phyloP scores from a whole-genome alignment of 208 protist genomes.

The Trypanosoma lewisi region DNA sequence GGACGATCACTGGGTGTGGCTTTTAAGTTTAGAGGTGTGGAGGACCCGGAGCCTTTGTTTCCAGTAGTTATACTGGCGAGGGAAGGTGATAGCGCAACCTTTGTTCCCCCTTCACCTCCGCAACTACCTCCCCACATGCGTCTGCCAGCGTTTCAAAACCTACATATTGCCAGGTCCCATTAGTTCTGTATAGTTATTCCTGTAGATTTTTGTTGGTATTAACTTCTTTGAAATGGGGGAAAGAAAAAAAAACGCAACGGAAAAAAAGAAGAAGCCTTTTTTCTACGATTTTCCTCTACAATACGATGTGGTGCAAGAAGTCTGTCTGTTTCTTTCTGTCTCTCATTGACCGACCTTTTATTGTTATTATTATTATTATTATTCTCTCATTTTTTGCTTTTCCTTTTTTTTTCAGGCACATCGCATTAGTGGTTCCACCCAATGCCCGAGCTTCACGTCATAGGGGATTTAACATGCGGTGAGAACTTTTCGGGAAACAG shows the following conservation, averaged over 20 bases:
- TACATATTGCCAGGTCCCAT: background rate
- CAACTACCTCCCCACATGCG: conserved; percentile 10
- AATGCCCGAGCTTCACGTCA: conserved; percentile 84
- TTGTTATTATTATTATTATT: conserved; percentile 13
- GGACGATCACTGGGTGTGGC: conserved; percentile 43
- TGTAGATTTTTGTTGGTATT: background rate
- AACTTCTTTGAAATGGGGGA: background rate
- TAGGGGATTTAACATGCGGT: conserved; percentile 74
- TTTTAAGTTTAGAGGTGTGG: conserved; percentile 45
- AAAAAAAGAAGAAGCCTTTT: too few relatives aligned
- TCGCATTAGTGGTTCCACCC: background rate
- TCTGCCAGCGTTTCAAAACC: background rate
- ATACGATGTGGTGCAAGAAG: background rate
- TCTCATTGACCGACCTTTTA: conserved; percentile 4
- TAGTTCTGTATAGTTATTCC: background rate
- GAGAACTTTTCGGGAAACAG: conserved; percentile 57
- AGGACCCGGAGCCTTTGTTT: conserved; percentile 48
- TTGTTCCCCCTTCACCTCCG: conserved; percentile 31
- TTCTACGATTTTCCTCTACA: too few relatives aligned
- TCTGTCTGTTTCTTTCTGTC: conserved; percentile 16
- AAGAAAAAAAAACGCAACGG: too few relatives aligned
- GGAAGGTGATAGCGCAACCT: conserved; percentile 44
- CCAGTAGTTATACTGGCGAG: conserved; percentile 50
- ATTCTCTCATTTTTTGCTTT: conserved; percentile 10
- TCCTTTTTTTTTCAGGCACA: background rate